phyloP scores from a whole-genome alignment of 805 yeast genomes.

The Metschnikowia borealis region DNA sequence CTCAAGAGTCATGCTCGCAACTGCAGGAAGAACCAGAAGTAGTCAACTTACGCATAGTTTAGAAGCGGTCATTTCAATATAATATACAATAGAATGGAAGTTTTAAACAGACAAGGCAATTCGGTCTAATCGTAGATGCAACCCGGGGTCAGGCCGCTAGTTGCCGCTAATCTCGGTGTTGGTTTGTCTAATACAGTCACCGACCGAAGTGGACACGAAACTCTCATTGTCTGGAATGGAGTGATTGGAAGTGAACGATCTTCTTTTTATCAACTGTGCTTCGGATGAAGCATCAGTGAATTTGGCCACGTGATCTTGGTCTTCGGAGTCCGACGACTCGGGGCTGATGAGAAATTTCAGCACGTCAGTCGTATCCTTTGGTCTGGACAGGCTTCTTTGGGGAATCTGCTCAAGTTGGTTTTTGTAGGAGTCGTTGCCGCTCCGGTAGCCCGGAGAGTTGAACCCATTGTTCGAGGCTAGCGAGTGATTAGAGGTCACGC shows the following conservation, averaged over 20 bases:
- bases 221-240: conserved; percentile 30
- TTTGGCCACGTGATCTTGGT: conserved; percentile 10
- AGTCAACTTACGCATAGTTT: neutral
- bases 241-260: conserved; percentile 15
- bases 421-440: conserved; percentile 1
- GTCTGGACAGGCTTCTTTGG: neutral
- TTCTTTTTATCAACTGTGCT: conserved; percentile 10
- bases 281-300: conserved; percentile 7
- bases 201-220: conserved; percentile 35
- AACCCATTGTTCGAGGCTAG: conserved; percentile 5
- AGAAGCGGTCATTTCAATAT: neutral
- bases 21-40: too few relatives aligned
- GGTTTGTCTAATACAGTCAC: conserved; percentile 38
- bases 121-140: neutral
- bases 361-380: neutral
- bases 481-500: conserved; percentile 17
- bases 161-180: conserved; percentile 35
- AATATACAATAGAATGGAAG: conserved; percentile 4
- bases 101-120: neutral
- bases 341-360: conserved; percentile 24
- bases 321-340: conserved; percentile 24
- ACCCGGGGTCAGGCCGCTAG: conserved; percentile 2
- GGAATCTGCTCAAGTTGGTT: conserved; percentile 17
- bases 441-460: neutral
- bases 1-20: too few relatives aligned